Evolutionary conservation across 768 basidiomycete species (phyloP), one percentile per base, ranked within the genome.

Genomic region (Lactarius sp.): DNA sequence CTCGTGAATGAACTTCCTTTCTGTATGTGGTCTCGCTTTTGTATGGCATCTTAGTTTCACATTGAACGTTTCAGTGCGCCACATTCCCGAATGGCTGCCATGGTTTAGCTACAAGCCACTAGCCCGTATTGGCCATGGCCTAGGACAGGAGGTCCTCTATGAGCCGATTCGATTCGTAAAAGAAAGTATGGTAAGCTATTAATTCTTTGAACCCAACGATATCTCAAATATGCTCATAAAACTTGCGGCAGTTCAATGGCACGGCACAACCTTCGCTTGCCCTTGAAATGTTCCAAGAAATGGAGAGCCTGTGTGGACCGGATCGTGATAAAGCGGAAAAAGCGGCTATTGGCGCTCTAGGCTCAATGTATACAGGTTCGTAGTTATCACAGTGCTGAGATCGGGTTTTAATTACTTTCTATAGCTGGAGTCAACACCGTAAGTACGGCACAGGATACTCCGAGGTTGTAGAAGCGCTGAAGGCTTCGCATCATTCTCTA

Each of bases 1-100:
- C 55, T 66, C 9, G 61, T 66, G 27, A 66, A 66, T 39, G 37
- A 53, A 14, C 13, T 66, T 44, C 65, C 65, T 2, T 49, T 62
- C 3, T 13, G 65, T 66, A 14, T 5, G 65, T 52, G 39, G 0
- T 12, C 22, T 4, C 27, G 27, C 27, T 27, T 27, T 27, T 27
- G 27, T 27, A 2, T 27, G 3, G 27, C 27, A 27, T 27, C 27
- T 27, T 27, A 27, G 27, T 2, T 18, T 37, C 12, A 1, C 6
- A 12, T 20, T 27, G 18, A 18, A 20, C 27, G 27, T 12, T 5
- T 3, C 20, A 64, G 62, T 64, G 4, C 56, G 52, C 33, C 37
- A 64, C 20, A 37, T 64, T 1, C 62, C 62, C 2, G 42, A 59
- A 27, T 59, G 62, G 56, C 6, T 64, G 2, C 16, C 62, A 4